Evolutionary conservation across 768 basidiomycete genomes (phyloP).

Genomic region (Suillus lakei): DNA sequence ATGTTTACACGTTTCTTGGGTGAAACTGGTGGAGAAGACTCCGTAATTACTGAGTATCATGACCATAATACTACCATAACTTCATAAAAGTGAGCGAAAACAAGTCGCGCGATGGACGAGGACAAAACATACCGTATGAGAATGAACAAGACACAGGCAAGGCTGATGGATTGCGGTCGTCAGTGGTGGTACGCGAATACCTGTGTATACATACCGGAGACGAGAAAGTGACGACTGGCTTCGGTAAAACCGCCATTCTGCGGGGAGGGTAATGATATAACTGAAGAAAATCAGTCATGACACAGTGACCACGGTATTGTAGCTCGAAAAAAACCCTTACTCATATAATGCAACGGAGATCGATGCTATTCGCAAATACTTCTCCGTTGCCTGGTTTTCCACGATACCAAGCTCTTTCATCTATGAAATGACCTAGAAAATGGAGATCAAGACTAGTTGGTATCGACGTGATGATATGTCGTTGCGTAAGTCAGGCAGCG

Average conservation of each 20-base stretch:
- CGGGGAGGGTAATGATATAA: slow-evolving; percentile 38
- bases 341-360: slow-evolving; percentile 44
- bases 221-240: slow-evolving; percentile 30
- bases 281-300: slow-evolving; percentile 18
- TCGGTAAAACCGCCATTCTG: slow-evolving; percentile 38
- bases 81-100: slow-evolving; percentile 6
- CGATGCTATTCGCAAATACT: slow-evolving; percentile 40
- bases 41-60: slow-evolving; percentile 60
- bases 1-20: slow-evolving; percentile 45
- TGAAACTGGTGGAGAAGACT: slow-evolving; percentile 59
- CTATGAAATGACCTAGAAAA: background rate
- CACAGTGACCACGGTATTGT: background rate
- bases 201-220: slow-evolving; percentile 28
- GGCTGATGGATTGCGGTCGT: slow-evolving; percentile 14
- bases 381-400: slow-evolving; percentile 23
- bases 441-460: background rate
- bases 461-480: background rate
- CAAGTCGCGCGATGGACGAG: background rate
- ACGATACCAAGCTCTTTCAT: slow-evolving; percentile 20
- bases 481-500: background rate
- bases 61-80: slow-evolving; percentile 48
- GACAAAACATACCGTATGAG: slow-evolving; percentile 35
- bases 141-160: slow-evolving; percentile 37
- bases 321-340: slow-evolving; percentile 25
- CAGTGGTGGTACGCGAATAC: background rate